Conservation (phyloP, 1,139 yeast species). For the Pichia cactophila region DNA sequence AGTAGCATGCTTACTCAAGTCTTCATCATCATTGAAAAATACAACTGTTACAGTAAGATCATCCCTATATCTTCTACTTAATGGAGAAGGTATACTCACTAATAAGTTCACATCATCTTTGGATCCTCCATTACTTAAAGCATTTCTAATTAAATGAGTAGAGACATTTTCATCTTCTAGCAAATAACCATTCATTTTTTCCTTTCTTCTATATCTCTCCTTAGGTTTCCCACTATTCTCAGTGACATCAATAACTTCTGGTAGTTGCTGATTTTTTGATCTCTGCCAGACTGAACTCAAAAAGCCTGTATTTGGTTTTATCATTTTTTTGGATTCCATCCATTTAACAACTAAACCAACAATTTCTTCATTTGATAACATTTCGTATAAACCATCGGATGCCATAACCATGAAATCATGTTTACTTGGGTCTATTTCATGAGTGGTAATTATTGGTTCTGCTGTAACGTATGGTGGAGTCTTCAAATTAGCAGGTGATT, state of each 20-base stretch:
- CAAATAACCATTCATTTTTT: conserved; percentile 39
- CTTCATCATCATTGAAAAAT: conserved; percentile 59
- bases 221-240: conserved; percentile 48
- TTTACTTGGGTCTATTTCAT: conserved; percentile 60
- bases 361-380: conserved; percentile 87
- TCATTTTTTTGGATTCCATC: conserved; percentile 73
- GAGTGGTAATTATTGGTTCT: conserved; percentile 84
- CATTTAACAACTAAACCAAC: conserved; percentile 89
- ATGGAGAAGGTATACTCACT: conserved; percentile 88
- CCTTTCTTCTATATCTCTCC: conserved; percentile 44
- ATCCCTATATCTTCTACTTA: conserved; percentile 87
- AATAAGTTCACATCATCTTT: conserved; percentile 82
- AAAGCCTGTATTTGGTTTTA: conserved; percentile 38
- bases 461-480: conserved; percentile 98
- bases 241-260: conserved; percentile 56
- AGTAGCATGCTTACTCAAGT: conserved; percentile 34
- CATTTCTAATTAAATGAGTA: conserved; percentile 89
- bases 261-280: conserved; percentile 46
- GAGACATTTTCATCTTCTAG: conserved; percentile 82
- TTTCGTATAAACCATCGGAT: conserved; percentile 88
- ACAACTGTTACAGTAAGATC: conserved; percentile 94
- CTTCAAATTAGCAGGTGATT: conserved; percentile 66
- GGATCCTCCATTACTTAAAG: conserved; percentile 82
- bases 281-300: conserved; percentile 33
- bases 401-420: conserved; percentile 90